These are phyloP conservation scores for Mortierella sp. DNA, from an alignment of 371 early-diverging fungal genomes.

Conservation along the genomic window DNA sequence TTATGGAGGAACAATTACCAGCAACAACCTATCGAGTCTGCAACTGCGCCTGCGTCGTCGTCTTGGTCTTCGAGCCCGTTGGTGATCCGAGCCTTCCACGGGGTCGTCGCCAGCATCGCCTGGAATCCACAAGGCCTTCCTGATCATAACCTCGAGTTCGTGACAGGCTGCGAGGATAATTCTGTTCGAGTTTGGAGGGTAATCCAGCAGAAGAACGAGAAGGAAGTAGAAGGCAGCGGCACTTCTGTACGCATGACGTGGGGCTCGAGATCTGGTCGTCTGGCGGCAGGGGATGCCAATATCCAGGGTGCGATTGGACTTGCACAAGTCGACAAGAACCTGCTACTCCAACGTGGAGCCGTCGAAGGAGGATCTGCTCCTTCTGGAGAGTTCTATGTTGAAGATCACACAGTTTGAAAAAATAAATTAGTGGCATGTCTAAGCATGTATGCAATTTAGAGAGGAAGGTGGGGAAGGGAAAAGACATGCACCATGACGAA, in stretches of 20 bases:
- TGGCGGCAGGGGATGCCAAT: neutral
- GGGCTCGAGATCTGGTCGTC: neutral
- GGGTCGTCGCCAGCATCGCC: neutral
- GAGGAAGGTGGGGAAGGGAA: no score
- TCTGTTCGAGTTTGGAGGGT: conserved; percentile 5
- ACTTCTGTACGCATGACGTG: neutral
- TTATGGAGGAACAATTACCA: neutral
- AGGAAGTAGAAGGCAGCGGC: neutral
- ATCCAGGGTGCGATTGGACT: neutral
- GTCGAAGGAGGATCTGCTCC: neutral
- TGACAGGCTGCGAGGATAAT: neutral
- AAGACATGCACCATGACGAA: no score
- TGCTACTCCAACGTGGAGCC: conserved; percentile 3
- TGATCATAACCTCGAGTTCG: neutral
- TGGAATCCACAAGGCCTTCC: neutral
- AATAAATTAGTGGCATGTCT: neutral
- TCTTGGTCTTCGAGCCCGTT: neutral
- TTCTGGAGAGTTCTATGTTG: neutral
- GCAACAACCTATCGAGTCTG: neutral
- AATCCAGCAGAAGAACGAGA: neutral
- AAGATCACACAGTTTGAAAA: neutral
- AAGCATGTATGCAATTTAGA: neutral
- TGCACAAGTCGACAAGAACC: neutral
- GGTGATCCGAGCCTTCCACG: neutral
- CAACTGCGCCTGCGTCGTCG: neutral